Evolutionary conservation across 75 land plant genomes (phyloP).

Genomic region (Selaginella tamariscina): DNA sequence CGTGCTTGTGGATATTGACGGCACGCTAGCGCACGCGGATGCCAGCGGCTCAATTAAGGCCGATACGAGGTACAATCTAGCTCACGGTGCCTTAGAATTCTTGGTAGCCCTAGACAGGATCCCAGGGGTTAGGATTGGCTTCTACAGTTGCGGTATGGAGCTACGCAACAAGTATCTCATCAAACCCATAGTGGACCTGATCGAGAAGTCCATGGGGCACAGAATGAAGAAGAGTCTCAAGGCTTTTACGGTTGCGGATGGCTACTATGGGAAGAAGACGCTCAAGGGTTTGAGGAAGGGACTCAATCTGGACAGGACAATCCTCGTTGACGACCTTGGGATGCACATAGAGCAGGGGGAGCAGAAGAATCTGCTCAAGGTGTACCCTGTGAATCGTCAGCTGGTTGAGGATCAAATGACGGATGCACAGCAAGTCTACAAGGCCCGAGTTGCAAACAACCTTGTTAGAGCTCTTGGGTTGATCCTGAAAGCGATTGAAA

Average conservation of each 20-base stretch:
- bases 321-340: not conserved
- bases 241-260: not conserved
- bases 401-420: not conserved
- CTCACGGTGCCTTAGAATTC: too few relatives aligned
- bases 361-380: conserved; percentile 1
- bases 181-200: too few relatives aligned
- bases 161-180: too few relatives aligned
- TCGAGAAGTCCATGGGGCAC: too few relatives aligned
- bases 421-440: not conserved
- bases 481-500: not conserved
- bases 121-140: not conserved
- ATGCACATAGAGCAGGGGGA: not conserved
- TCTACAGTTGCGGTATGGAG: too few relatives aligned
- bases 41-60: too few relatives aligned
- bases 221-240: not conserved
- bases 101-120: conserved; percentile 8
- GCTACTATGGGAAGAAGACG: not conserved
- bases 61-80: too few relatives aligned
- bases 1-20: too few relatives aligned
- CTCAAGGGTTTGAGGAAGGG: not conserved
- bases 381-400: too few relatives aligned
- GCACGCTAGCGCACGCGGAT: too few relatives aligned
- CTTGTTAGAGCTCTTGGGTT: conserved; percentile 6
- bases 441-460: not conserved
- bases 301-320: not conserved